Conservation (phyloP, 2,329 filamentous ascomycete genomes). For the Stemphylium vesicarium region DNA sequence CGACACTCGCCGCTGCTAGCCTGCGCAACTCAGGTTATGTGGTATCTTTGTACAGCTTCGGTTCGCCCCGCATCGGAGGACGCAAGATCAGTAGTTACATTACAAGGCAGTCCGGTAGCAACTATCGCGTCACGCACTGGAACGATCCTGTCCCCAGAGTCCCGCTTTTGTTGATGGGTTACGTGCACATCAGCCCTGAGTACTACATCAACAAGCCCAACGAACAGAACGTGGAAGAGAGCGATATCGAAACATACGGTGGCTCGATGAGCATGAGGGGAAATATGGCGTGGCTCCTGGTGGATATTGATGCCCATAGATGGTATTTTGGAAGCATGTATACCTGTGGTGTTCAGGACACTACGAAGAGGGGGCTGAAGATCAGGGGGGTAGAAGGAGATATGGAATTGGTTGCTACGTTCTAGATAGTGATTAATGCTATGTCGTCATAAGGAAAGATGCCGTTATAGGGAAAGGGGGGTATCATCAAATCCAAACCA, state of each 20-base stretch:
- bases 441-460: not conserved
- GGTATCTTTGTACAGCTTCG: conserved; percentile 63
- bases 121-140: conserved; percentile 71
- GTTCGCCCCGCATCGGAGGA: conserved; percentile 72
- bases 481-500: not conserved
- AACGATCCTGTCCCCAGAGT: conserved; percentile 72
- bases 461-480: not conserved
- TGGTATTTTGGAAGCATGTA: conserved; percentile 45
- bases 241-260: conserved; percentile 32
- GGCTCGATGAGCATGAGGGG: conserved; percentile 35
- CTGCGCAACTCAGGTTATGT: conserved; percentile 37
- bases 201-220: conserved; percentile 58
- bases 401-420: conserved; percentile 22
- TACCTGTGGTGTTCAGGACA: conserved; percentile 25
- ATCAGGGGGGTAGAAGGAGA: conserved; percentile 13
- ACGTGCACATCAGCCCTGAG: conserved; percentile 72
- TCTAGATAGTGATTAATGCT: conserved; percentile 6
- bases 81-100: conserved; percentile 63
- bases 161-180: conserved; percentile 66
- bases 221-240: conserved; percentile 18
- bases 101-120: conserved; percentile 57
- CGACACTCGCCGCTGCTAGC: conserved; percentile 65
- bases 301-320: conserved; percentile 42
- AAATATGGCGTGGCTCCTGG: conserved; percentile 37
- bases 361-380: conserved; percentile 14